Evolutionary conservation across 2,329 filamentous ascomycete genomes (phyloP), one percentile per base, ranked within the genome.

Genomic region (Colletotrichum filicis): DNA sequence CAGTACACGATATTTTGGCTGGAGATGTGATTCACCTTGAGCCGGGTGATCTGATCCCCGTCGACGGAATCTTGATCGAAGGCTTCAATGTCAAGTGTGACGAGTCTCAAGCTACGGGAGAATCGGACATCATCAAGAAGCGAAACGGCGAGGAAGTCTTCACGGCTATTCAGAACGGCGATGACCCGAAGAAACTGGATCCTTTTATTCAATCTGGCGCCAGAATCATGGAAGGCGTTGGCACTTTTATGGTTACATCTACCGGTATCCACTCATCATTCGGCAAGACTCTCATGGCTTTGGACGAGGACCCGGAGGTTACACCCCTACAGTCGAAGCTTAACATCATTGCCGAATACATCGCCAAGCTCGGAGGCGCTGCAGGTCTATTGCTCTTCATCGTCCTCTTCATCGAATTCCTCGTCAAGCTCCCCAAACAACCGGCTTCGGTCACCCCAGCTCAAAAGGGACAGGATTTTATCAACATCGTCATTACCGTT

Each of bases 131-230:
- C 46, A 90, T 95, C 78, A 91, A 90, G 80, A 95, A 95, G 82
- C 87, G 84, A 37, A 79, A 89, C 6, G 92, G 87, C 53, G 91
- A 94, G 61, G 92, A 94, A 28, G 93, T 94, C 24, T 93, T 87
- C 78, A 86, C 87, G 24, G 92, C 92, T 30, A 93, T 95, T 77
- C 90, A 93, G 76, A 90, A 89, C 75, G 86, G 90, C 76, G 89
- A 92, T 55, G 86, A 86, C 58, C 85, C 92, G 28, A 92, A 90
- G 84, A 95, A 95, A 82, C 88, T 95, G 82, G 93, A 95, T 75
- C 93, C 93, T 0, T 94, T 95, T 77, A 94, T 98, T 77, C 94
- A 97, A 76, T 98, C 95, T 35, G 95, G 93, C 37, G 89, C 91
- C 65, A 93, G 93, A 74, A 92, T 95, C 71, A 92, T 94, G 83